Evolutionary conservation across 345 rosid genomes (phyloP).

Genomic region (Fremontodendron californicum): DNA sequence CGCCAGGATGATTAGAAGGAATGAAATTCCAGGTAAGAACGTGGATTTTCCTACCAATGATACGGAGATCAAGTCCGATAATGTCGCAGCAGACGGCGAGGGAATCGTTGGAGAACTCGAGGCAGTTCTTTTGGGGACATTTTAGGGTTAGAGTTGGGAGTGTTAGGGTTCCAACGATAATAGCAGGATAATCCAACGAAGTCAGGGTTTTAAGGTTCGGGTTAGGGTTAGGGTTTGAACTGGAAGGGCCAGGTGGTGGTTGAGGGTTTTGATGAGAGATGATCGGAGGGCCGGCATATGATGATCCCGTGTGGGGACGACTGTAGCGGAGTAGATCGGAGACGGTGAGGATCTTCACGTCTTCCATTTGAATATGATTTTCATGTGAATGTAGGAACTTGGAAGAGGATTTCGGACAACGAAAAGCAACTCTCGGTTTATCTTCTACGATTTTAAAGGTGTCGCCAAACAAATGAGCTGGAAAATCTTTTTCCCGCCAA

Average conservation of each 20-base stretch:
- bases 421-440: background rate
- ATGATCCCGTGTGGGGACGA: conserved; percentile 50
- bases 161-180: conserved; percentile 55
- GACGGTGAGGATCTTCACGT: conserved; percentile 31
- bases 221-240: conserved; percentile 18
- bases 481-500: background rate
- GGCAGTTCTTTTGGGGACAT: conserved; percentile 57
- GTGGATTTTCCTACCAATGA: conserved; percentile 42
- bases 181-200: conserved; percentile 39
- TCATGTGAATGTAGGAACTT: background rate
- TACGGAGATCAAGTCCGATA: conserved; percentile 31
- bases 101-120: conserved; percentile 58
- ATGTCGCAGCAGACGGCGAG: conserved; percentile 74
- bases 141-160: conserved; percentile 49
- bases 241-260: conserved; percentile 9
- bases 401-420: background rate
- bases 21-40: conserved; percentile 75
- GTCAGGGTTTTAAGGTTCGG: conserved; percentile 27
- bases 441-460: background rate
- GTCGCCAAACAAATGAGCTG: background rate
- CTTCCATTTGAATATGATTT: conserved; percentile 26
- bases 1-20: conserved; percentile 43
- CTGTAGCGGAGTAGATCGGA: conserved; percentile 45
- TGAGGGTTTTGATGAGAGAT: conserved; percentile 6
- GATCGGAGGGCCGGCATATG: conserved; percentile 20